phyloP scores from a whole-genome alignment of 169 alveolate species.

The Perkinsus marinus region DNA sequence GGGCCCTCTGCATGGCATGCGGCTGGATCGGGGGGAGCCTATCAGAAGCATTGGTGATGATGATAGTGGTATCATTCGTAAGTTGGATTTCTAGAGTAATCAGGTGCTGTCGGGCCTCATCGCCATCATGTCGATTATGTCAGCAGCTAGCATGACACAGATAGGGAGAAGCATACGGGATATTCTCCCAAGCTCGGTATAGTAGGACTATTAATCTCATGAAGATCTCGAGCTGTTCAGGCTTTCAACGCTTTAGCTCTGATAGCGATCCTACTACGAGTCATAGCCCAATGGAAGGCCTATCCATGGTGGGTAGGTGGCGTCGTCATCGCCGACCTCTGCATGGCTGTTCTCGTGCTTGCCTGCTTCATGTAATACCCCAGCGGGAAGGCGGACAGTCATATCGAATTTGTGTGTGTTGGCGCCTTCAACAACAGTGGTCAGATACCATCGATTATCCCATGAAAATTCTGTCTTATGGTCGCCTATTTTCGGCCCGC shows the following conservation, averaged over 20 bases:
- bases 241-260: background rate
- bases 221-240: background rate
- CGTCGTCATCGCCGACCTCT: background rate
- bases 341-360: background rate
- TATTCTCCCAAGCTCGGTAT: background rate
- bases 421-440: no score
- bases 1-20: background rate
- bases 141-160: background rate
- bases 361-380: background rate
- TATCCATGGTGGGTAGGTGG: background rate
- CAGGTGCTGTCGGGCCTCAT: background rate
- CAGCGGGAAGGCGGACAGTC: background rate
- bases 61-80: background rate
- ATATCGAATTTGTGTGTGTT: no score
- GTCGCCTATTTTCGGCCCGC: background rate
- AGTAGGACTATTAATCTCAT: background rate
- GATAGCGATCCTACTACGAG: background rate
- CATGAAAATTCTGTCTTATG: background rate
- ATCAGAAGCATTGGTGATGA: background rate
- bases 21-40: background rate
- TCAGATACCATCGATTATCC: background rate
- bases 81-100: background rate
- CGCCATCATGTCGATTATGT: background rate
- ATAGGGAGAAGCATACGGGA: background rate
- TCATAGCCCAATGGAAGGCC: background rate